A percentile compares a stretch with the other conserved stretches of the same genome.
These are phyloP conservation scores for Truncatella angustata DNA, from an alignment of 2,329 filamentous ascomycete genomes.

Conservation along the genomic window DNA sequence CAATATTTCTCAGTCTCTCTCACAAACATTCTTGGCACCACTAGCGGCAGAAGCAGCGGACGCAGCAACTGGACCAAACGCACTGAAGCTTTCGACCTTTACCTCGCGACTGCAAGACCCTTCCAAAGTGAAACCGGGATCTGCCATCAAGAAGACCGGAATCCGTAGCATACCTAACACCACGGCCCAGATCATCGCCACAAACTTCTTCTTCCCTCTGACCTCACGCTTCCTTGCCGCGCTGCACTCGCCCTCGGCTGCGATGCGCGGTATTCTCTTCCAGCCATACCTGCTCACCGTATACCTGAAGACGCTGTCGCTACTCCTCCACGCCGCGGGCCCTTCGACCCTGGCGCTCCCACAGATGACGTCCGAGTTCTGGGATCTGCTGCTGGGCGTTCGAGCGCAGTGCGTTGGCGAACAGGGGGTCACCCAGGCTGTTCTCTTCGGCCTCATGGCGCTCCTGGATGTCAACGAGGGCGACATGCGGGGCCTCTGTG, in stretches of 20 bases:
- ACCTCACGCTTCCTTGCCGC: slow-evolving; percentile 75
- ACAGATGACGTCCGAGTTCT: slow-evolving; percentile 80
- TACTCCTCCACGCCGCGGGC: slow-evolving; percentile 80
- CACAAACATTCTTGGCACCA: slow-evolving; percentile 73
- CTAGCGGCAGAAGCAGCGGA: slow-evolving; percentile 82
- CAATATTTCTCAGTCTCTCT: slow-evolving; percentile 64
- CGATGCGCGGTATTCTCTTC: slow-evolving; percentile 60
- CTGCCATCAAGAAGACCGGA: slow-evolving; percentile 32
- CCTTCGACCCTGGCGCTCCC: slow-evolving; percentile 74
- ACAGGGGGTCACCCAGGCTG: slow-evolving; percentile 65
- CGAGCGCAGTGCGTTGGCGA: slow-evolving; percentile 59
- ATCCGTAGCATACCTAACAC: slow-evolving; percentile 68
- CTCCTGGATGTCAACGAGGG: slow-evolving; percentile 78
- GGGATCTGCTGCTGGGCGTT: slow-evolving; percentile 74
- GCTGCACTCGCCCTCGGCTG: slow-evolving; percentile 37
- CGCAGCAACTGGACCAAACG: slow-evolving; percentile 72
- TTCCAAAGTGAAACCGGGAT: slow-evolving; percentile 29
- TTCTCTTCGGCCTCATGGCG: slow-evolving; percentile 77
- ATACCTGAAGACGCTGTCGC: slow-evolving; percentile 81
- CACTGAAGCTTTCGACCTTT: slow-evolving; percentile 87
- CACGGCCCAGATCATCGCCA: slow-evolving; percentile 71
- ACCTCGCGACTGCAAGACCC: slow-evolving; percentile 70
- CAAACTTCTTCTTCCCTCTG: slow-evolving; percentile 83
- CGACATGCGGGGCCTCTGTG: slow-evolving; percentile 69
- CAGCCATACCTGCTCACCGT: slow-evolving; percentile 74